Evolutionary conservation across 2,329 filamentous ascomycete species (phyloP), one percentile per base, ranked within the genome.

Genomic region (Calonectria hawksworthii): DNA sequence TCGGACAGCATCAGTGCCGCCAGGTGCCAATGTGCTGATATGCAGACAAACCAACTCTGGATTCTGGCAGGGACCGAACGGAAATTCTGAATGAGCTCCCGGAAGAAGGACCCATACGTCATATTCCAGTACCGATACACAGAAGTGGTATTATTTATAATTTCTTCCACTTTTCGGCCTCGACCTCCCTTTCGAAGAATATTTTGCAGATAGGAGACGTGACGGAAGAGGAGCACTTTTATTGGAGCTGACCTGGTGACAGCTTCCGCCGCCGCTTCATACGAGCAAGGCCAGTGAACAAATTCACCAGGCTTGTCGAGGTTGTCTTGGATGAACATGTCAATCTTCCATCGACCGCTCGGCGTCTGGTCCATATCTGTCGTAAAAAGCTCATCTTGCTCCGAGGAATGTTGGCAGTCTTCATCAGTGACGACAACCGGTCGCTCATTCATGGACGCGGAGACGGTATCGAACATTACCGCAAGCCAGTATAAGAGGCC

Each of bases 401-500:
- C 76, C 28, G 76, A 80, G 11, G 83, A 81, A 68, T 83, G 84
- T 41, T 85, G 84, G 59, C 84, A 85, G 59, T 86, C 84, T n/a
- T 86, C 84, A 56, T 86, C 85, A 1, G 82, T 78, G 2, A 87
- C 81, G 0, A 84, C 84, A 5, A 86, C 80, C 0, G 81, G 80
- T 30, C 82, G 75, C 73, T 83, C 76, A 41, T 88, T 86, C 85
- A 92, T 90, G 1, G 89, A 89, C 0, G 90, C 87, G 0, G 88
- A 90, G 11, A 91, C 81, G 0, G 90, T 92, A 77, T 92, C 90
- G 63, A 91, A 89, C 90, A 92, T 92, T 59, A 91, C 84, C 0
- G 88, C 89, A 21, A 92, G 83, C 90, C 90, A 92, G 78, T 89
- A 92, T 3, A 92, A 78, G 14, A 92, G 82, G 16, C 89, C 86